Evolutionary conservation across 257 asterid genomes (phyloP).

Genomic region (Solanum commersonii): DNA sequence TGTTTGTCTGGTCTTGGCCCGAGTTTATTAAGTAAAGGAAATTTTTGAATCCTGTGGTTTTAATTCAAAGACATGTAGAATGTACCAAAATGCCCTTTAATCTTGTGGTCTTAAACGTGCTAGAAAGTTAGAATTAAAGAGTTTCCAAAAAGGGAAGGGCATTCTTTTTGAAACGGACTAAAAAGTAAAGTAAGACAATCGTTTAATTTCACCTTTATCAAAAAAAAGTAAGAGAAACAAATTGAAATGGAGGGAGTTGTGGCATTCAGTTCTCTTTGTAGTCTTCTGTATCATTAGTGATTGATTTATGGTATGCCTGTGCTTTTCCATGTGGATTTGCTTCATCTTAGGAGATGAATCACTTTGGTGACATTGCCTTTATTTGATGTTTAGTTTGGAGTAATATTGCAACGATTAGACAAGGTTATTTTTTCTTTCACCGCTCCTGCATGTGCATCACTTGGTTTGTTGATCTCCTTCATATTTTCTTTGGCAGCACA

Average conservation of each 20-base stretch:
- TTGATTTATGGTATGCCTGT: neutral
- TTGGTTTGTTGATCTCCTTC: conserved; percentile 7
- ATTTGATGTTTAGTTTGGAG: neutral
- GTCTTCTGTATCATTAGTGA: neutral
- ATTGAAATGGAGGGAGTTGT: neutral
- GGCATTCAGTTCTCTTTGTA: neutral
- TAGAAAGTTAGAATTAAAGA: neutral
- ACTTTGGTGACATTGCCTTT: neutral
- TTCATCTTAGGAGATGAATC: neutral
- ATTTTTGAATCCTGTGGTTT: neutral
- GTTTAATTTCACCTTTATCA: neutral
- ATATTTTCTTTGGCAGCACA: conserved; percentile 39
- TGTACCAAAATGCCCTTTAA: neutral
- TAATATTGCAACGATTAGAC: neutral
- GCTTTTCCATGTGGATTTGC: neutral
- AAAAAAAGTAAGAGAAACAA: neutral
- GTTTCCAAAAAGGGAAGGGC: neutral
- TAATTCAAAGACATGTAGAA: neutral
- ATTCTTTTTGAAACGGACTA: neutral
- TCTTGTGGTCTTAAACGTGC: neutral
- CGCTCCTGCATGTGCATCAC: neutral
- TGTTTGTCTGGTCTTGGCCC: neutral
- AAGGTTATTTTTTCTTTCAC: neutral
- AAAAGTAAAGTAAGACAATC: neutral
- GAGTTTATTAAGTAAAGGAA: neutral